Base-by-base conservation (phyloP, 73 alveolate species). In the Stentor coeruleus region DNA sequence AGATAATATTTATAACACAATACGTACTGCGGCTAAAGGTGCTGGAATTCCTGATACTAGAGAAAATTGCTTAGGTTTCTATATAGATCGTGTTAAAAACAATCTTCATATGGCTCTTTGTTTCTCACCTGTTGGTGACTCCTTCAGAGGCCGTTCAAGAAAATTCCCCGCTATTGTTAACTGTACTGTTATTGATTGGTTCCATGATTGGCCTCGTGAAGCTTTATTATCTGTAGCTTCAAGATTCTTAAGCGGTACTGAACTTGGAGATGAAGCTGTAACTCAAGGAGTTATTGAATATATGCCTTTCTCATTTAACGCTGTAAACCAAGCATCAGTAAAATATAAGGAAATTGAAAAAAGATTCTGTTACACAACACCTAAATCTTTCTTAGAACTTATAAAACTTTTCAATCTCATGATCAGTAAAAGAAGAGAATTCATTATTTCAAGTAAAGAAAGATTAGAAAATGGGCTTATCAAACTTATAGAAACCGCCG, bases 191-290 rank as follows among this genome's bases (percentile, higher is more conserved):
- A 98, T 93, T 58, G 99, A 93, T 91, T 95, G 99, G 99, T 98
- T 95, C 99, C 99, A 98, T 90, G 99, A 99, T 11, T 98, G 99
- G 99, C 99, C 99, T 40, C 98, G 93, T 90, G 99, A 98, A 74
- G 99, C 99, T 58, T 96, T 98, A 60, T 91, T 95, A 59, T 89
- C 98, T 81, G 99, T 96, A 90, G 99, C 99, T 26, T 83, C 93
- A 3, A 77, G 83, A 59, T 93, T 93, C 95, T 60, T 92, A 74
- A 95, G 92, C 39, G 98, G 93, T 76, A 92, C 95, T 42, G 98
- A 96, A 60, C 86, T 95, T 84, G 97, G 94, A 0, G 85, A 58
- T 15, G 85, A 41, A 0, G 58, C 38, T 1, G 86, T 81, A 84
- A 84, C 55, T 88, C 84, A 84, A 81, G 92, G 94, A 26, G 97